These are phyloP conservation scores for Nissolia schottii DNA, from an alignment of 306 rosid species.

Conservation along the genomic window DNA sequence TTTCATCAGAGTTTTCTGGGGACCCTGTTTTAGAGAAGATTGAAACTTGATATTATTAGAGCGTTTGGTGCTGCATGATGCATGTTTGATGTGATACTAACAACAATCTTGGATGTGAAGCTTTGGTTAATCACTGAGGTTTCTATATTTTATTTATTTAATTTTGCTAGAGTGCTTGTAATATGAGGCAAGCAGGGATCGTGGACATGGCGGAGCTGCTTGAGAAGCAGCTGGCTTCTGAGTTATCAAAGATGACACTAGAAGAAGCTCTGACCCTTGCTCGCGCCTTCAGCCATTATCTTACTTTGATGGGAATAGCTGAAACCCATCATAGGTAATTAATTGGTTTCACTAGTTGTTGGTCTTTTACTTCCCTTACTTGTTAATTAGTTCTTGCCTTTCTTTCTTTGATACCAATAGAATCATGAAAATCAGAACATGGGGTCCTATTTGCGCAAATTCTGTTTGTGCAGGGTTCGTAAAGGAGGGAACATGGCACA, in stretches of 20 bases:
- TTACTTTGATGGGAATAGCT: slow-evolving; percentile 87
- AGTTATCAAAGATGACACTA: slow-evolving; percentile 75
- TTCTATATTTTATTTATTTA: background rate
- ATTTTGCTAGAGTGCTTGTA: slow-evolving; percentile 69
- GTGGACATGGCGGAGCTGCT: slow-evolving; percentile 68
- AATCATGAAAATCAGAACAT: slow-evolving; percentile 1
- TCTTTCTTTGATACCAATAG: background rate
- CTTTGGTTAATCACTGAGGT: background rate
- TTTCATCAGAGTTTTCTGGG: background rate
- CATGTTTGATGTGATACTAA: slow-evolving; percentile 6
- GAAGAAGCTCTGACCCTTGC: slow-evolving; percentile 81
- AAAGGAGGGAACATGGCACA: slow-evolving; percentile 55
- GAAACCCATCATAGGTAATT: slow-evolving; percentile 86
- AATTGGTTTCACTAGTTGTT: background rate
- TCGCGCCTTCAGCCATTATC: slow-evolving; percentile 90
- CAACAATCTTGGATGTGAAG: background rate
- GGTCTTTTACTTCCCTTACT: background rate
- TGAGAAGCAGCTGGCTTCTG: slow-evolving; percentile 85
- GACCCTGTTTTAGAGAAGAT: background rate
- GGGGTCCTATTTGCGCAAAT: background rate
- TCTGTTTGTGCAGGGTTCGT: slow-evolving; percentile 61
- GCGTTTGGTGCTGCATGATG: slow-evolving; percentile 12
- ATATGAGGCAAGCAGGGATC: slow-evolving; percentile 86
- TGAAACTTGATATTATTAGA: background rate
- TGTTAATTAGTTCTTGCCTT: background rate